These are phyloP conservation scores for Tinospora cordifolia DNA, from an alignment of 164 flowering plant species.

Conservation along the genomic window DNA sequence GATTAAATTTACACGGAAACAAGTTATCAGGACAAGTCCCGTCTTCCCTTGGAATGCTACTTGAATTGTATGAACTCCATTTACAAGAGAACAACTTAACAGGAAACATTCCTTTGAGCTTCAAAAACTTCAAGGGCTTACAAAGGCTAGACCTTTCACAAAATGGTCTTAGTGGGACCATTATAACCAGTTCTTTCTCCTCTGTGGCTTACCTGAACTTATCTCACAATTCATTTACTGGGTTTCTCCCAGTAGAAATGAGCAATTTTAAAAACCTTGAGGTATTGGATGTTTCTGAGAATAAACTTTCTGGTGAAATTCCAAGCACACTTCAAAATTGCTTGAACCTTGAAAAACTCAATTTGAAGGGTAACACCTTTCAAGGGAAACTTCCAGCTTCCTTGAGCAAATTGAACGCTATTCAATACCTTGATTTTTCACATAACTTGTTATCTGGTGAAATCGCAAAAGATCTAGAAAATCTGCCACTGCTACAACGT, in stretches of 20 bases:
- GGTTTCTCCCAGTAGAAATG: no score
- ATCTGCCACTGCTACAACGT: neutral
- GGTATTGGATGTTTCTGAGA: no score
- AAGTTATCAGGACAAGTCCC: conserved; percentile 16
- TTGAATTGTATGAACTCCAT: neutral
- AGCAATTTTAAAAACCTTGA: no score
- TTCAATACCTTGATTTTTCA: conserved; percentile 17
- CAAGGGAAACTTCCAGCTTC: no score
- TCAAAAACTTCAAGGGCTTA: neutral
- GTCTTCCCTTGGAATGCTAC: conserved; percentile 10
- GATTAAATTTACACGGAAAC: neutral
- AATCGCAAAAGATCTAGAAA: conserved; percentile 10
- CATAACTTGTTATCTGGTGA: conserved; percentile 16
- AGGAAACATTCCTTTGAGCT: conserved; percentile 14
- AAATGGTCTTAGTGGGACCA: no score
- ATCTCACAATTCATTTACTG: no score
- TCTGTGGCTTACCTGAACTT: no score
- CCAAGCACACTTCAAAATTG: no score
- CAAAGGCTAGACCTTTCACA: neutral
- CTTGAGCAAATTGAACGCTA: conserved; percentile 7
- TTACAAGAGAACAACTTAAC: conserved; percentile 8
- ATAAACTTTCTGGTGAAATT: no score
- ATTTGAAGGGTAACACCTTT: no score
- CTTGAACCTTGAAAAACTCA: no score
- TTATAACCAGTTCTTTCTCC: no score